Evolutionary conservation across 176 grass and related monocot genomes (phyloP), one percentile per base, ranked within the genome.

Genomic region (Avena insularis): DNA sequence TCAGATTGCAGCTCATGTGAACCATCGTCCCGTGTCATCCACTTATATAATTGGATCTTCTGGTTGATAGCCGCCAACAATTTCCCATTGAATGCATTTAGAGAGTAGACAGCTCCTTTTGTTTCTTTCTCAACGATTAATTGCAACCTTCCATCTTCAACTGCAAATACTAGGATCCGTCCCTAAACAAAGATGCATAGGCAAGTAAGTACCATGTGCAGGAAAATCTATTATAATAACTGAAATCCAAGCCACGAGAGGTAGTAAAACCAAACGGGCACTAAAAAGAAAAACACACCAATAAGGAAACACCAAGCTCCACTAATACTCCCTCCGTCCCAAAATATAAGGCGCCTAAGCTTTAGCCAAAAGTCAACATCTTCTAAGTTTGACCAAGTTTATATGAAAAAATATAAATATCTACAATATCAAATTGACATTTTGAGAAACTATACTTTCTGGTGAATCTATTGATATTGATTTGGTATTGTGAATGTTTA

Each of bases 101-200:
- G 79, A 2, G 91, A 95, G 86, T 98, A 95, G 50, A 95, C 96
- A 40, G 93, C 91, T 55, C 96, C 96, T 86, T 98, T 98, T 4
- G 93, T 98, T 94, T 98, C 96, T 84, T 98, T 98, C 76, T 98
- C 96, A 63, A 88, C 93, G 49, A 98, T 91, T 83, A 98, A 82
- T 60, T 93, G 93, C 58, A 98, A 55, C 55, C 91, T 98, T 45
- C 93, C 91, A 76, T 98, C 96, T 84, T 98, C 96, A 76, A 98
- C 96, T 12, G 78, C 84, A 90, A 98, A 98, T 89, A 98, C 84
- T 82, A 98, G 80, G 78, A 98, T 98, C 9, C 96, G 90, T 4
- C 96, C 96, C 96, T 98, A 82, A 20, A 87, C 43, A 31, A 87
- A 83, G 66, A 86, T 64, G 10, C 40, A 45, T 82, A 8, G 11